These are phyloP conservation scores for Boletus vermiculosoides DNA, from an alignment of 768 basidiomycete species.

Conservation along the genomic window DNA sequence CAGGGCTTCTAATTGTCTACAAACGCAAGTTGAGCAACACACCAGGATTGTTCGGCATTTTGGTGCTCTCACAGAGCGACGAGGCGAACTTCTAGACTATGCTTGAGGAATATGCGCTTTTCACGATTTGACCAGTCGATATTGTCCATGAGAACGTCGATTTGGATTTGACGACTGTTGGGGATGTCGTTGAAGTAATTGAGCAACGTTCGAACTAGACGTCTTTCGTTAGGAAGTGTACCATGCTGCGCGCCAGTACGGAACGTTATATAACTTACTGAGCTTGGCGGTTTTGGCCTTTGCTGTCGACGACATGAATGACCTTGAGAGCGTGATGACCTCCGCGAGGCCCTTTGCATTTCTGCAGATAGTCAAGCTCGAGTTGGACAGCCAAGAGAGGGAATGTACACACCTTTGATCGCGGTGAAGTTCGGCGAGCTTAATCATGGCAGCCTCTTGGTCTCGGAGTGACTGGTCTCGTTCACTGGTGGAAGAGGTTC, in stretches of 20 bases:
- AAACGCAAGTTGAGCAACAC: conserved; percentile 6
- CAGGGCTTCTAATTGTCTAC: conserved; percentile 69
- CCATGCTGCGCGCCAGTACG: not conserved
- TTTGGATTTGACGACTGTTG: conserved; percentile 71
- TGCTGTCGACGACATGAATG: conserved; percentile 90
- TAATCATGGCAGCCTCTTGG: conserved; percentile 82
- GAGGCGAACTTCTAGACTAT: conserved; percentile 87
- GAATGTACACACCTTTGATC: conserved; percentile 67
- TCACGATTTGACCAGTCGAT: conserved; percentile 90
- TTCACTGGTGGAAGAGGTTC: conserved; percentile 36
- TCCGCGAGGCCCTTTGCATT: conserved; percentile 84
- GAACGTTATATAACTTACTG: conserved; percentile 44
- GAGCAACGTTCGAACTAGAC: conserved; percentile 85
- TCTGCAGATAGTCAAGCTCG: conserved; percentile 40
- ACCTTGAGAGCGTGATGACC: conserved; percentile 77
- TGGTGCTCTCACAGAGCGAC: conserved; percentile 57
- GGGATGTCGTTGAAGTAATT: conserved; percentile 85
- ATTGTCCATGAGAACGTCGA: conserved; percentile 83
- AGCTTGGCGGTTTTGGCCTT: conserved; percentile 98
- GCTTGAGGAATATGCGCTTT: conserved; percentile 94
- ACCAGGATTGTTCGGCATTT: not conserved
- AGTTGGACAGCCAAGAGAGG: not conserved
- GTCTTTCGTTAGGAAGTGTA: not conserved
- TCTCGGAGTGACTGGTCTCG: conserved; percentile 63
- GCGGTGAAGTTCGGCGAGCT: conserved; percentile 83